phyloP scores from a whole-genome alignment of 768 basidiomycete species.

The Fibroporia radiculosa region DNA sequence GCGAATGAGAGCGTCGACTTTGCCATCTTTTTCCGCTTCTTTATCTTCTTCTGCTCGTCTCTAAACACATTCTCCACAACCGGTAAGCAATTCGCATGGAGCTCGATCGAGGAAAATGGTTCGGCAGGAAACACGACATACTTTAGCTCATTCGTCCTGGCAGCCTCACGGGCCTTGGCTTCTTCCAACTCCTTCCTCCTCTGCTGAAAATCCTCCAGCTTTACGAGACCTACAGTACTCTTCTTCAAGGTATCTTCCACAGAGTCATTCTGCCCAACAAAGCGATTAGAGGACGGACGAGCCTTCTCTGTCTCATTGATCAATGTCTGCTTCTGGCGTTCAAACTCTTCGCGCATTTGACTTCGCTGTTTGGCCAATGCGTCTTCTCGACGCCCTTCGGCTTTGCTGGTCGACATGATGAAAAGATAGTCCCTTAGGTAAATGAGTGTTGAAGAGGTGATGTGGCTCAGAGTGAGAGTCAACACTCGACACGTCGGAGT shows the following conservation, averaged over 20 bases:
- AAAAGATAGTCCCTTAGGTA: too few relatives aligned
- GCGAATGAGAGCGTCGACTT: conserved; percentile 91
- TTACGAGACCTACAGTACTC: conserved; percentile 86
- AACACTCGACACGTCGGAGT: neutral
- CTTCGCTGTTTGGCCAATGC: conserved; percentile 78
- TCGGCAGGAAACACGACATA: conserved; percentile 39
- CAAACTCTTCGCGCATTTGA: conserved; percentile 73
- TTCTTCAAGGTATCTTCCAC: conserved; percentile 92
- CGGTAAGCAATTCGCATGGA: conserved; percentile 53
- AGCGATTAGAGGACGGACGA: conserved; percentile 78
- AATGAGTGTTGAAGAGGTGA: too few relatives aligned
- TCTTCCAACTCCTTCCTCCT: conserved; percentile 85
- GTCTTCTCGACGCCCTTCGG: conserved; percentile 82
- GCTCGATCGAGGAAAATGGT: conserved; percentile 19
- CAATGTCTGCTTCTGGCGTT: conserved; percentile 73
- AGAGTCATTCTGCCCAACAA: conserved; percentile 90
- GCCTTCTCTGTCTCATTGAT: conserved; percentile 90
- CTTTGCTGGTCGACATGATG: conserved; percentile 66
- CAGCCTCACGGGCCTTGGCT: conserved; percentile 83
- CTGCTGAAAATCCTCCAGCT: conserved; percentile 88
- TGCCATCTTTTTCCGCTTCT: conserved; percentile 87
- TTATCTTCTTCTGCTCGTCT: conserved; percentile 76
- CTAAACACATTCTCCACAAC: conserved; percentile 80
- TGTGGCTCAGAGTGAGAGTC: neutral
- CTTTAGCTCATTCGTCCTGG: conserved; percentile 78